phyloP scores from a whole-genome alignment of 2,329 filamentous ascomycete genomes.

The Penicillium sp. region DNA sequence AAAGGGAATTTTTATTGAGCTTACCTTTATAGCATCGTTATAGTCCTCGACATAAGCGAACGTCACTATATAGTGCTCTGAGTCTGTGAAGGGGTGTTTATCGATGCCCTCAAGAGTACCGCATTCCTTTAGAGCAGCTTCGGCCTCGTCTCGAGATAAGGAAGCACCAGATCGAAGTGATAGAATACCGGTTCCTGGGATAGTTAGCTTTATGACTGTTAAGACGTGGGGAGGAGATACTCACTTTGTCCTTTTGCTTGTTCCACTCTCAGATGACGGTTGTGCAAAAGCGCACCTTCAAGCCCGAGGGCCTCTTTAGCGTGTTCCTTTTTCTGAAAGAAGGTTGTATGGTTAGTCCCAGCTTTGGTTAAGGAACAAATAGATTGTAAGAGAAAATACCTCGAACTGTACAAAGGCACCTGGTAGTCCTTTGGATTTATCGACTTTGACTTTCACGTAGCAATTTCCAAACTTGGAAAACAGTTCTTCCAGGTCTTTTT shows the following conservation, averaged over 20 bases:
- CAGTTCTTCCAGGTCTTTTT: slow-evolving; percentile 30
- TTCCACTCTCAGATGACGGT: slow-evolving; percentile 25
- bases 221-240: background rate
- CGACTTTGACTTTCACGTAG: slow-evolving; percentile 40
- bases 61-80: slow-evolving; percentile 4
- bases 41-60: slow-evolving; percentile 11
- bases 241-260: slow-evolving; percentile 24
- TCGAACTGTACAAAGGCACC: slow-evolving; percentile 47
- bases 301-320: slow-evolving; percentile 29
- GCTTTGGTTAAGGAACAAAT: background rate
- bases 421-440: slow-evolving; percentile 37
- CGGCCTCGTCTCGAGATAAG: background rate
- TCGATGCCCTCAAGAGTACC: background rate
- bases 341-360: background rate
- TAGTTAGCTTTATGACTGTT: background rate
- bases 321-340: slow-evolving; percentile 29
- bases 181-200: slow-evolving; percentile 7
- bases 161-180: background rate
- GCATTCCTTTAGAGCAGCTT: background rate
- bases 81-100: background rate
- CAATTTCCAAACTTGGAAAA: slow-evolving; percentile 40
- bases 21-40: slow-evolving; percentile 4
- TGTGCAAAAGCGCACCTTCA: slow-evolving; percentile 17
- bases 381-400: slow-evolving; percentile 23
- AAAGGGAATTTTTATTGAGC: background rate